Conservation (phyloP, 768 basidiomycete genomes). For the Tephrocybe sp. region DNA sequence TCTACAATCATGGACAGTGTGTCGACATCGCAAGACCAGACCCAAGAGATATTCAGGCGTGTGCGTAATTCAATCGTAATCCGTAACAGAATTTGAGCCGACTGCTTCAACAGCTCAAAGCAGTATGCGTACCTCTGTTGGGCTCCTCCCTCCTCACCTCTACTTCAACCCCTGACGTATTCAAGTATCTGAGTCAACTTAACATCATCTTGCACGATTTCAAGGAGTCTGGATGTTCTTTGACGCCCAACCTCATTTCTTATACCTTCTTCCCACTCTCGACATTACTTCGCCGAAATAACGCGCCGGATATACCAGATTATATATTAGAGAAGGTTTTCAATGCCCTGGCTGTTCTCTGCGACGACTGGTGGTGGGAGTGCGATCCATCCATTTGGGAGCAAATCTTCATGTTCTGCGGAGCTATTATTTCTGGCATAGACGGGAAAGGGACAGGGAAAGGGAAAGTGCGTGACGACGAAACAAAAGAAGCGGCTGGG, state of each 20-base stretch:
- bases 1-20: no score
- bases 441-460: constrained; percentile 73
- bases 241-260: constrained; percentile 65
- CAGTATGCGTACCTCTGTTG: constrained; percentile 80
- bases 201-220: constrained; percentile 45
- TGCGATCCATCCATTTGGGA: constrained; percentile 77
- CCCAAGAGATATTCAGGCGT: constrained; percentile 36
- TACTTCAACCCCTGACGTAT: constrained; percentile 43
- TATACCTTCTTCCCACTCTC: constrained; percentile 91
- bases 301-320: constrained; percentile 68
- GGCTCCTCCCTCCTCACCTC: constrained; percentile 66
- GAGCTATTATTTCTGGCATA: constrained; percentile 62
- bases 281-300: constrained; percentile 77
- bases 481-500: constrained; percentile 77
- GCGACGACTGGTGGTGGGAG: constrained; percentile 83
- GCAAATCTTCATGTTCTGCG: constrained; percentile 79
- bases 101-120: constrained; percentile 54
- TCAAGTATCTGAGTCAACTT: constrained; percentile 56
- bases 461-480: constrained; percentile 70
- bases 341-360: constrained; percentile 54
- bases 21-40: constrained; percentile 19
- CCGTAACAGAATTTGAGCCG: not conserved
- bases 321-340: constrained; percentile 78
- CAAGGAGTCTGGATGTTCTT: constrained; percentile 31
- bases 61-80: constrained; percentile 24